Evolutionary conservation across 106 monocot species (phyloP).

Genomic region (Posidonia australis): DNA sequence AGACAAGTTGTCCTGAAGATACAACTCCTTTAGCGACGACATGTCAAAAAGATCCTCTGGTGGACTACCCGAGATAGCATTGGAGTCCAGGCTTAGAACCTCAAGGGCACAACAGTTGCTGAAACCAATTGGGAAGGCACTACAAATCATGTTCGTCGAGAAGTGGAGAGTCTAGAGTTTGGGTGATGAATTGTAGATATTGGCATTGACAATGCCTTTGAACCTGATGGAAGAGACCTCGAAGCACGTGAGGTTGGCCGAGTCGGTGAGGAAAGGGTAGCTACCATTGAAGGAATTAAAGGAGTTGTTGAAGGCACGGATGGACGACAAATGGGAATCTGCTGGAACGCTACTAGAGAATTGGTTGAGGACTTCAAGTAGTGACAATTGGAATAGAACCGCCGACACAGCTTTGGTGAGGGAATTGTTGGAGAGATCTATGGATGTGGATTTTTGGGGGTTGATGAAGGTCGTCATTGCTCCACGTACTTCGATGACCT

Average conservation of each 20-base stretch:
- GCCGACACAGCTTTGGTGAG: conserved; percentile 11
- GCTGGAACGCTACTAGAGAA: conserved; percentile 12
- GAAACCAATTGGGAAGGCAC: conserved; percentile 52
- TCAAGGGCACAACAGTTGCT: conserved; percentile 45
- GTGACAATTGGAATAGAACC: conserved; percentile 9
- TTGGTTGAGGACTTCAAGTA: conserved; percentile 15
- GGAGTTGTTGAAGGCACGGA: conserved; percentile 64
- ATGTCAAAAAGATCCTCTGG: conserved; percentile 69
- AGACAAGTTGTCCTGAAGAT: conserved; percentile 36
- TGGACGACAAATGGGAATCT: conserved; percentile 10
- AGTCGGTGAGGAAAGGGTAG: conserved; percentile 39
- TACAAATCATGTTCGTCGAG: conserved; percentile 40
- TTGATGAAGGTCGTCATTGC: no score
- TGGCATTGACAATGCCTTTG: no score
- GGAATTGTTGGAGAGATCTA: conserved; percentile 20
- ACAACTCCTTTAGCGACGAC: conserved; percentile 25
- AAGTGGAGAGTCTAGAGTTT: conserved; percentile 28
- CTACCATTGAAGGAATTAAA: conserved; percentile 51
- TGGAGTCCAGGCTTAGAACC: conserved; percentile 53
- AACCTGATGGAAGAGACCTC: conserved; percentile 39
- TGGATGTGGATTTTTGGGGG: no score
- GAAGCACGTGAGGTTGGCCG: conserved; percentile 26
- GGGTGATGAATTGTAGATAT: conserved; percentile 41
- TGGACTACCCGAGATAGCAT: conserved; percentile 35
- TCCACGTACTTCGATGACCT: no score